phyloP scores from a whole-genome alignment of 176 grass and related monocot genomes.

The Rhynchospora tenuis region DNA sequence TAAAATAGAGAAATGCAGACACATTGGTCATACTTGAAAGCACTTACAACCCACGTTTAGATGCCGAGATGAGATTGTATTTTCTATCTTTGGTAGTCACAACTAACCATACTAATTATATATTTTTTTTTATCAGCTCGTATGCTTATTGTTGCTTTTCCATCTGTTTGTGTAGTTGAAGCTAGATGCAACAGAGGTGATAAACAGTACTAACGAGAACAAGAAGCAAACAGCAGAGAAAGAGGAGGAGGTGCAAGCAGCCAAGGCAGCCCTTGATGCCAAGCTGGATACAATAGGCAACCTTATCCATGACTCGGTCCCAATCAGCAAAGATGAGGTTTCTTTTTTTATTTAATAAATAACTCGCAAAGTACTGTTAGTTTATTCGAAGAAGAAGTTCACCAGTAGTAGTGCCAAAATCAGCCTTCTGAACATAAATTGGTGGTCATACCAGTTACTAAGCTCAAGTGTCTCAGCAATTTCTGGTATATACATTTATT shows the following conservation, averaged over 20 bases:
- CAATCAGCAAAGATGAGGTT: conserved; percentile 64
- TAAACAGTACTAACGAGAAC: conserved; percentile 74
- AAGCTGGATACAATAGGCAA: conserved; percentile 70
- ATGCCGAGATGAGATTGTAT: neutral
- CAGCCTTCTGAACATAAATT: neutral
- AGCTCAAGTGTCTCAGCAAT: neutral
- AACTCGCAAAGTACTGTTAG: neutral
- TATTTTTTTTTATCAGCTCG: no score
- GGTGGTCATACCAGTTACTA: neutral
- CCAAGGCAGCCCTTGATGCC: conserved; percentile 58
- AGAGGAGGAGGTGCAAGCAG: conserved; percentile 77
- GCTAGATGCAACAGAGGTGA: conserved; percentile 58
- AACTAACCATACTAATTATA: neutral
- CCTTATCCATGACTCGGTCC: conserved; percentile 68
- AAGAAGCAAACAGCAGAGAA: conserved; percentile 59
- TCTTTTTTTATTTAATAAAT: neutral
- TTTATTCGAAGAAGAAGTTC: neutral
- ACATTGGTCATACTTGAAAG: neutral
- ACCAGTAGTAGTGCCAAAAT: neutral
- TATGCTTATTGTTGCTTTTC: neutral
- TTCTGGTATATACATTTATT: neutral
- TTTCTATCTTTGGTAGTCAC: neutral
- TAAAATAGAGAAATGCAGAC: neutral
- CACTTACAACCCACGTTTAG: neutral
- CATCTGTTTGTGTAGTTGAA: conserved; percentile 34